A percentile compares a stretch with the other conserved stretches of the same genome.
Evolutionary conservation across 176 grass and related monocot species (phyloP).

Genomic region (Lolium multiflorum): DNA sequence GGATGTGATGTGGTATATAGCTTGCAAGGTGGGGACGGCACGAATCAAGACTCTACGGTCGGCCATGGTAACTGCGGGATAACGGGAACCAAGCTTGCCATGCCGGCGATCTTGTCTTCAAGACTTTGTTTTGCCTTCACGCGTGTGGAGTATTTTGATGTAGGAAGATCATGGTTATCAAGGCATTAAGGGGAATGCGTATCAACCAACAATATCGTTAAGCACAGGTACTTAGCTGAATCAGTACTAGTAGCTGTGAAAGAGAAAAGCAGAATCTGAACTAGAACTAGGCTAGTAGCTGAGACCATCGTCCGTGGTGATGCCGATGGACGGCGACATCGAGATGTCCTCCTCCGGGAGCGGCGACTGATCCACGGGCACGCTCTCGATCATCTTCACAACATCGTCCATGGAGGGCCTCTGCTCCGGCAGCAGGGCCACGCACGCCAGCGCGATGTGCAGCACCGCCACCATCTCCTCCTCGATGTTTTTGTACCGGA

Average conservation of each 20-base stretch:
- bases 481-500: constrained; percentile 78
- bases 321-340: constrained; percentile 52
- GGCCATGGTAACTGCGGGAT: no score
- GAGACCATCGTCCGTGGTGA: constrained; percentile 63
- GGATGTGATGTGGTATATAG: no score
- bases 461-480: constrained; percentile 89
- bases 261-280: neutral
- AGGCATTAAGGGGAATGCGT: constrained; percentile 1
- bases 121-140: neutral
- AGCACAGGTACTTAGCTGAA: neutral
- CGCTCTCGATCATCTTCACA: constrained; percentile 80
- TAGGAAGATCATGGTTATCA: neutral
- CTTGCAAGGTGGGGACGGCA: no score
- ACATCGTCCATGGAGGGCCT: constrained; percentile 70
- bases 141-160: neutral
- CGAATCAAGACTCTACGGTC: no score
- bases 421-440: constrained; percentile 57
- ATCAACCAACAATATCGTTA: neutral
- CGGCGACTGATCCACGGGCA: constrained; percentile 62
- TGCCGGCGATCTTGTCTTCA: rapidly evolving
- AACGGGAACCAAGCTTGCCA: no score
- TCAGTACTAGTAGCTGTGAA: neutral
- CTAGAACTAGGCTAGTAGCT: constrained; percentile 48
- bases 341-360: constrained; percentile 58
- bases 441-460: constrained; percentile 72